Conservation (phyloP, 345 rosid genomes). For the Erysimum cheiranthoides region DNA sequence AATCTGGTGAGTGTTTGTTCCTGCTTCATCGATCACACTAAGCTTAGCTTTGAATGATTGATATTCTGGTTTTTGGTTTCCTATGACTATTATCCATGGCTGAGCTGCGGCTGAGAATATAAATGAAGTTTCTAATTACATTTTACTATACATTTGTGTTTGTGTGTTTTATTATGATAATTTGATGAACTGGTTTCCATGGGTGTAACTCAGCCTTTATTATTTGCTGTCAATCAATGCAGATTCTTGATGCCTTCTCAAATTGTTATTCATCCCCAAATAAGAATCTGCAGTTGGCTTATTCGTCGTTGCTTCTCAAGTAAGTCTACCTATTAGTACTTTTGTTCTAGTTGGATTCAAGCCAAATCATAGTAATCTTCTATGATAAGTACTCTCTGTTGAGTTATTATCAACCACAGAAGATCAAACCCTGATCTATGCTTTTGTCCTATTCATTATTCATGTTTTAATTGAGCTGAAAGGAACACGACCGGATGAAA, state of each 20-base stretch:
- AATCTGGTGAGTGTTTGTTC: no score
- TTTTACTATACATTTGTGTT: no score
- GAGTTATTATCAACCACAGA: not conserved
- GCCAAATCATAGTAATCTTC: conserved; percentile 8
- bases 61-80: no score
- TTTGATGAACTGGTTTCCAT: no score
- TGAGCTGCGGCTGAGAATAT: no score
- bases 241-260: conserved; percentile 95
- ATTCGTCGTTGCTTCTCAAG: conserved; percentile 90
- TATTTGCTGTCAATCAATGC: conserved; percentile 45
- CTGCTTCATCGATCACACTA: no score
- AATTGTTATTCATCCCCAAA: conserved; percentile 79
- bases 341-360: not conserved
- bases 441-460: conserved; percentile 23
- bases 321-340: conserved; percentile 52
- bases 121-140: no score
- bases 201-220: conserved; percentile 5
- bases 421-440: conserved; percentile 14
- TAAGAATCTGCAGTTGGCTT: conserved; percentile 90
- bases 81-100: no score
- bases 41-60: no score
- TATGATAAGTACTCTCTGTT: conserved; percentile 1
- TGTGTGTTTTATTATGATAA: no score
- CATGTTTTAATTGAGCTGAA: no score
- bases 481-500: no score